Evolutionary conservation across 2,329 filamentous ascomycete species (phyloP), one percentile per base, ranked within the genome.

Genomic region (Botrytis medusae): DNA sequence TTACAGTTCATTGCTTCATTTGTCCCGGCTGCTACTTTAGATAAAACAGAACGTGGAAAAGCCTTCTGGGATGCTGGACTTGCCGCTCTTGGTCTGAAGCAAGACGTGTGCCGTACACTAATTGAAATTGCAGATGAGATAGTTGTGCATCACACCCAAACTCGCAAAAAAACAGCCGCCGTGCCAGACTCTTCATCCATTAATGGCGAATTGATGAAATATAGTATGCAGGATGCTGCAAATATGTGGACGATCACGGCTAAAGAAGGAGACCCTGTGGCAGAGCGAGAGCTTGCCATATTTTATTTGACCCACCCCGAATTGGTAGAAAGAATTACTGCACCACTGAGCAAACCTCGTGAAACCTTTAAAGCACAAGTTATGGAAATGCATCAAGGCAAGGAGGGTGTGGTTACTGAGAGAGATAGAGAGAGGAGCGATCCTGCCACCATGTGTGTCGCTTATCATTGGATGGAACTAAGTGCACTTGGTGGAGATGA

Each of bases 381-480:
- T 78, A 93, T 97, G 87, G 93, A 92, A 74, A 88, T 88, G 80
- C 90, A 89, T 76, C 86, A 87, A 20, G 84, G 85, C 9, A 76
- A 82, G 51, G 77, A 83, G 73, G 77, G 80, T 32, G 81, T 81
- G 46, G 79, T 77, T 71, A 78, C 82, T 61, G 87, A 87, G 59
- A 85, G 87, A 71, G 89, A 92, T 78, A 85, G 87, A 25, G 83
- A 85, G 71, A 86, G 93, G 77, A 94, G 91, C 74, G 94, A 98
- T 81, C 93, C 93, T 2, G 92, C 92, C 71, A 90, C 94, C 60
- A 96, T 98, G 93, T 98, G 95, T 79, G 89, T 97, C 73, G 95
- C 95, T 16, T 91, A 97, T 83, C 95, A 98, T 85, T 98, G 95
- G 95, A 98, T 98, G 94, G 93, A 95, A 84, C 86, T 93, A 77